Evolutionary conservation across 176 grass and related monocot species (phyloP), one percentile per base, ranked within the genome.

Genomic region (Bothriochloa decipiens): DNA sequence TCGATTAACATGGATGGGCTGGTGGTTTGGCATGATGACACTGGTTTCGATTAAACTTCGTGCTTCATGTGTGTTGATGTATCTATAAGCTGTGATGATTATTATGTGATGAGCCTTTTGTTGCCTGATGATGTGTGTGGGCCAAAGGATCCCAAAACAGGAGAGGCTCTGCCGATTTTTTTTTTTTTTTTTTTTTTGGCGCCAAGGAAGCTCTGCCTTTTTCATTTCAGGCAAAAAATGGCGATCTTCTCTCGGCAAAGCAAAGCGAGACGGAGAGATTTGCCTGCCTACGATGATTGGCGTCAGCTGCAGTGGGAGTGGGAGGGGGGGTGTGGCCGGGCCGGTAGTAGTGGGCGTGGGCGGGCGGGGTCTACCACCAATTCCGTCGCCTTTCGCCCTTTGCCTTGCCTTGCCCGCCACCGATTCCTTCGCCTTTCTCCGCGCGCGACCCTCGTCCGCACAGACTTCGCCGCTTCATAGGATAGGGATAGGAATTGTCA

Each of bases 331-430:
- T 32, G 29, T 32, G 29, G 29, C 29, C 29, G 50, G 65, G 77
- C 40, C 37, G 29, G 77, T 72, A 27, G 26, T 57, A 17, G n/a
- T 73, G 74, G 84, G 52, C 53, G 53, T 0, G 83, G 79, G 78
- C 41, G 65, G 88, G n/a, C n/a, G n/a, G n/a, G n/a, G 65, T 82
- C 88, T 25, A 64, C 71, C 77, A 71, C 70, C 71, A 76, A 22
- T 57, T 57, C 53, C 53, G 18, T 52, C 49, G 49, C 49, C 17
- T 55, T 57, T 55, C 50, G 50, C 50, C 18, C 52, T 18, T 32
- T 32, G 64, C 3, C 25, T 63, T 63, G 23, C 55, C 55, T 58
- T 58, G 55, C 55, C 70, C 70, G 40, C 37, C 71, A 35, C 22
- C 6, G 61, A 47, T 83, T 79, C 81, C 66, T 28, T 26, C 28